Base-by-base conservation (phyloP, 2,329 filamentous ascomycete genomes). In the Tolypocladium nubicola region DNA sequence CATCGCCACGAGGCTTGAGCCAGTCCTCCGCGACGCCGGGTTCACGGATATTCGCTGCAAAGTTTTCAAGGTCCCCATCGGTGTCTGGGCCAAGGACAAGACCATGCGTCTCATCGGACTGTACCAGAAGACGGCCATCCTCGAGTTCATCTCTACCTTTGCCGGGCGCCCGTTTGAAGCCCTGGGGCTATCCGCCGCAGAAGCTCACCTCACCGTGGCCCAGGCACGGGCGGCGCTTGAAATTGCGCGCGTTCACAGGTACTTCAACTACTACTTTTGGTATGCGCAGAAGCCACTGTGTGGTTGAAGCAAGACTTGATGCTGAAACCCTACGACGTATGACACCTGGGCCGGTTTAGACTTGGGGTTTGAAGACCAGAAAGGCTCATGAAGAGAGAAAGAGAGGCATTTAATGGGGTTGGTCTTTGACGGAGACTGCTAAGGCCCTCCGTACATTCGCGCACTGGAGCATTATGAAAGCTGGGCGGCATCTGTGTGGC, bases 31-130 rank as follows among this genome's bases (percentile, higher is more conserved):
- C 38, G 39, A 54, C n/a, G 61, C 59, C 11, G 63, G 63, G 4
- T 65, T 65, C 43, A 57, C 57, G 21, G 60, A 64, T 37, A 56
- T 65, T 21, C 54, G 71, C 30, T 70, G 74, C 59, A 65, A 65
- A 52, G 67, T 75, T 33, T 66, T 71, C 54, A 69, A 70, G 56
- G 68, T 75, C 23, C 72, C 73, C 35, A 64, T 75, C 52, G 71
- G 72, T 13, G 57, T 65, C 11, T 75, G 73, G 73, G 63, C 71
- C 37, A 61, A 56, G 53, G 63, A 59, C 59, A 63, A 55, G 67
- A 73, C 61, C 66, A 56, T 60, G 56, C 70, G 73, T 56, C 66
- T 71, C 38, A 67, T 72, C 2, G 73, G 73, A 21, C 63, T 72
- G 37, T 71, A 74, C 57, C 73, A 71, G 68, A 66, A 72, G 54